Base-by-base conservation (phyloP, 164 flowering plant genomes). In the Chimonanthus praecox region DNA sequence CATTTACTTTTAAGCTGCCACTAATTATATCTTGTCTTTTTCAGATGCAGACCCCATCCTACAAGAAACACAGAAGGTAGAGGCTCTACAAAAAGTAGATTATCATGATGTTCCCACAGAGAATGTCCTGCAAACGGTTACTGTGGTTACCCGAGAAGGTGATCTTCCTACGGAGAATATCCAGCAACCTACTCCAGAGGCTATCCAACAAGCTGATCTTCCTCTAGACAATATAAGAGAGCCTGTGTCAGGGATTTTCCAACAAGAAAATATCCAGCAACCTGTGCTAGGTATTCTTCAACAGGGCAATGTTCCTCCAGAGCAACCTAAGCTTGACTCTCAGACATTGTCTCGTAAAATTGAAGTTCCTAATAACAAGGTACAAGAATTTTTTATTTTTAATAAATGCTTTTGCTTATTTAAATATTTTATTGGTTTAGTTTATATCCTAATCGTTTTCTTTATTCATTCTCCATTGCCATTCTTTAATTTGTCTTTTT, bases 361-460 rank as follows among this genome's bases (percentile, higher is more conserved):
- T 81, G 97, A 94, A 69, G 93, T 94, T 13, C 98, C 98, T 16
- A 94, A 88, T 77, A 87, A 85, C 73, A 94, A 92, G 97, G 97
- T 92, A 47, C 7, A 10, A 13, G 3, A 73, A 43, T 18, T 13
- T 18, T 2, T 75, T 66, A 60, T 58, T n/a, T 2, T 47, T 66
- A 18, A 33, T 33, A 44, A 7, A 45, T 44, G 5, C 2, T 63
- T 0, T 63, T 16, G 10, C 7, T 63, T 18, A 16, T 20, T 8
- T 16, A 63, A 20, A 63, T 63, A 13, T 63, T 7, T 63, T n/a
- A 7, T 63, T 6, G 11, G 16, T n/a, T 58, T 58, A n/a, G 61
- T 8, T n/a, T 8, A n/a, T 63, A 33, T 33, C 44, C 46, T 63
- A 18, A 21, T 7, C 2, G 9, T 10, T n/a, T 4, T 3, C 9